These are phyloP conservation scores for Ceratocystis destructans DNA, from an alignment of 2,329 filamentous ascomycete genomes.

Conservation along the genomic window DNA sequence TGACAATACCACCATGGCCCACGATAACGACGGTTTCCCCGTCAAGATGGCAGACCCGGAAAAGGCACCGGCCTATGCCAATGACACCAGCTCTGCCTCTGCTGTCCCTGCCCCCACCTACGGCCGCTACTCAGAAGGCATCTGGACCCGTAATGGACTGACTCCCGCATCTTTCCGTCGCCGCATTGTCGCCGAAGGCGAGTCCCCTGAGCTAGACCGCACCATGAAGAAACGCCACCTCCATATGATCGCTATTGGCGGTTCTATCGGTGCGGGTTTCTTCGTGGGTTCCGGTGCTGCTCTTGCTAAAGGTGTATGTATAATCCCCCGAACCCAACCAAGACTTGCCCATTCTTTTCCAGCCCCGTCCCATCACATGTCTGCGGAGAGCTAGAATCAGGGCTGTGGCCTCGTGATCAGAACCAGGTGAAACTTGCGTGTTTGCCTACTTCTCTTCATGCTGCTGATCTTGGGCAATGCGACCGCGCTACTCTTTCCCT, in stretches of 20 bases:
- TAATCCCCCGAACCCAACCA: neutral
- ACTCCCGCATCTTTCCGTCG: conserved; percentile 30
- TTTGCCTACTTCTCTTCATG: neutral
- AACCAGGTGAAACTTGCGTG: neutral
- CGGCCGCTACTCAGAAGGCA: conserved; percentile 24
- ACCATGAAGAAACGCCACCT: conserved; percentile 44
- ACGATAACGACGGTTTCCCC: conserved; percentile 8
- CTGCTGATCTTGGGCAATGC: neutral
- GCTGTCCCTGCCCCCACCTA: conserved; percentile 4
- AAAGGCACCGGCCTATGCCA: conserved; percentile 15
- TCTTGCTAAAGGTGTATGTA: conserved; percentile 36
- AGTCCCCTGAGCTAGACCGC: conserved; percentile 29
- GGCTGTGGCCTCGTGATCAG: neutral
- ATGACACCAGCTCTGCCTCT: conserved; percentile 15
- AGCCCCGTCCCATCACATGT: neutral
- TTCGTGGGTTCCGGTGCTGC: conserved; percentile 47
- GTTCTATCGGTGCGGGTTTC: conserved; percentile 49
- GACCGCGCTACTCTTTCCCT: neutral
- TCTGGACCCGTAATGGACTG: conserved; percentile 29
- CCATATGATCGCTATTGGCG: conserved; percentile 50
- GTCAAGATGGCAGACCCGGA: conserved; percentile 17
- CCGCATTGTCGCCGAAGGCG: conserved; percentile 26
- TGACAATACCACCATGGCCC: conserved; percentile 11
- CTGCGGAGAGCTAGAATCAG: neutral
- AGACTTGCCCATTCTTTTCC: neutral